These are phyloP conservation scores for Ceratocystis colombiana DNA, from an alignment of 2,329 filamentous ascomycete genomes.

Conservation along the genomic window DNA sequence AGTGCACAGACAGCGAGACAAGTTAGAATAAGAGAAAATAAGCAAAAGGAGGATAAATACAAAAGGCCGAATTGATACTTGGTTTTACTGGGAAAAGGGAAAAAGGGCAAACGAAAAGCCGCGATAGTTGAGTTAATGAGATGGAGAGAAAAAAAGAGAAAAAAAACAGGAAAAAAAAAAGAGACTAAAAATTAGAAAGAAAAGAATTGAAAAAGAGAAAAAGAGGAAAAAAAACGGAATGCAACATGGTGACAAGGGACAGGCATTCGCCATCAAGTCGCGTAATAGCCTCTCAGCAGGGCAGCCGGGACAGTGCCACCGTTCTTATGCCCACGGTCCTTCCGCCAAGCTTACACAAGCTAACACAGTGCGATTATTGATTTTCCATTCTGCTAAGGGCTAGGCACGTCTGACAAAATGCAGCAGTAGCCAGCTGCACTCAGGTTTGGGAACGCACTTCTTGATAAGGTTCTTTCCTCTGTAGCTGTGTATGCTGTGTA, in stretches of 20 bases:
- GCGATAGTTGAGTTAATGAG: not conserved
- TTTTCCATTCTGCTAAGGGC: not conserved
- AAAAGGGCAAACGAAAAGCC: too few relatives aligned
- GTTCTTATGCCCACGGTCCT: not conserved
- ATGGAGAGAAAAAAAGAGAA: not conserved
- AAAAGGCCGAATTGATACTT: too few relatives aligned
- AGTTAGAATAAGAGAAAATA: too few relatives aligned
- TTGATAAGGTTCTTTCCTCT: not conserved
- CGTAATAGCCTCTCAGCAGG: not conserved
- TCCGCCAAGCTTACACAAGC: not conserved
- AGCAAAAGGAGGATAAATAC: too few relatives aligned
- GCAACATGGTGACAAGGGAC: conserved; percentile 3
- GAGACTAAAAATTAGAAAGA: not conserved
- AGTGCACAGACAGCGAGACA: not conserved
- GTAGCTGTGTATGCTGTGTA: too few relatives aligned
- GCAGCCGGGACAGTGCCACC: not conserved
- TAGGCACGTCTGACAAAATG: conserved; percentile 9
- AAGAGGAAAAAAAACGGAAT: not conserved
- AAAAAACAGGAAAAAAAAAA: not conserved
- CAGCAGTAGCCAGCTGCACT: not conserved
- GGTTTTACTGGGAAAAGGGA: too few relatives aligned
- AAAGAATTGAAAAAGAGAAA: not conserved
- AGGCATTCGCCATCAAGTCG: conserved; percentile 10
- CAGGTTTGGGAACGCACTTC: not conserved
- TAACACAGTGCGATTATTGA: not conserved